A percentile compares a stretch with the other conserved stretches of the same genome.
Evolutionary conservation across 805 yeast species (phyloP).

Genomic region (Wickerhamomyces pijperi): DNA sequence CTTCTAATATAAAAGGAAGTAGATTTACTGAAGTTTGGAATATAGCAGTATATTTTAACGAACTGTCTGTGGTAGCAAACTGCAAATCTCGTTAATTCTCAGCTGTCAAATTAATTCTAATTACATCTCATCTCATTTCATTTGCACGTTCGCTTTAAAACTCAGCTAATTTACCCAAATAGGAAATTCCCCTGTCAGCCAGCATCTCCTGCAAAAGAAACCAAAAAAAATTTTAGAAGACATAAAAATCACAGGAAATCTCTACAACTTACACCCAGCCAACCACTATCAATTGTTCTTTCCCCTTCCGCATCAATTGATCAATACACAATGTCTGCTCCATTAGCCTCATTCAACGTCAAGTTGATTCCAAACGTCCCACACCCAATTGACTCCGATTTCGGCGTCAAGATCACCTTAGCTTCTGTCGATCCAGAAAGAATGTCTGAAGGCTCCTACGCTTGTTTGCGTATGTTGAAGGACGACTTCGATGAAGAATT

Average conservation of each 20-base stretch:
- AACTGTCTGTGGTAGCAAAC: no score
- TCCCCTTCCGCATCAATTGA: neutral
- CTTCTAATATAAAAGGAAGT: no score
- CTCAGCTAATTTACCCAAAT: conserved; percentile 8
- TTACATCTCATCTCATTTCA: neutral
- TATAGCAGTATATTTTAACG: no score
- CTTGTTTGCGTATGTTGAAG: neutral
- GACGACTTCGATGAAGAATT: conserved; percentile 30
- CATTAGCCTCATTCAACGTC: conserved; percentile 79
- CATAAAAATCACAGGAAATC: conserved; percentile 3
- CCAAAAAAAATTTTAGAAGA: conserved; percentile 7
- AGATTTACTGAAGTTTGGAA: no score
- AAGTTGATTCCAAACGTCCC: conserved; percentile 83
- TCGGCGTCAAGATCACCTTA: conserved; percentile 85
- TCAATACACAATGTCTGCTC: conserved; percentile 49
- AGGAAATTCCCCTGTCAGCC: conserved; percentile 8
- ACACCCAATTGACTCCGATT: conserved; percentile 76
- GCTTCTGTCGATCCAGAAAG: conserved; percentile 93
- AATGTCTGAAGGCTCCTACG: conserved; percentile 43
- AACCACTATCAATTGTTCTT: no score
- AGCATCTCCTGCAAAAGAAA: conserved; percentile 13
- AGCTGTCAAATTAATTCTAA: no score
- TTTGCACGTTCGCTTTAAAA: conserved; percentile 1
- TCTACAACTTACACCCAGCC: no score
- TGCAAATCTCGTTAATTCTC: no score